These are phyloP conservation scores for Penicillium chermesinum DNA, from an alignment of 495 filamentous ascomycete species.

Conservation along the genomic window DNA sequence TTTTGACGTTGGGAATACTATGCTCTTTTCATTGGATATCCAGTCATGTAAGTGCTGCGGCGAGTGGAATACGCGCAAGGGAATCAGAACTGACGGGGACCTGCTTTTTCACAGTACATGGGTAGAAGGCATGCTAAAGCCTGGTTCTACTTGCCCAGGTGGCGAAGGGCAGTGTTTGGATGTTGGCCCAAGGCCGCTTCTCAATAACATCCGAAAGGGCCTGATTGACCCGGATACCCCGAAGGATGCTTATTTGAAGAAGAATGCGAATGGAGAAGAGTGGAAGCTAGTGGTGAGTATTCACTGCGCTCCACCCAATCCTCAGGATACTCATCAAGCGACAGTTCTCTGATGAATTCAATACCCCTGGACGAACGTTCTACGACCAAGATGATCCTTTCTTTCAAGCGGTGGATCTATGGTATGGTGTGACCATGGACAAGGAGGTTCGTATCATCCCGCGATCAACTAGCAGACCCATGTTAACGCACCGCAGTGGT, in stretches of 20 bases:
- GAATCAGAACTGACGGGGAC: constrained; percentile 10
- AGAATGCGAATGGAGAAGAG: constrained; percentile 51
- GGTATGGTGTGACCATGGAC: constrained; percentile 76
- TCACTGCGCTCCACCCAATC: background rate
- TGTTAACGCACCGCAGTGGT: constrained; percentile 51
- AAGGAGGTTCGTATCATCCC: constrained; percentile 46
- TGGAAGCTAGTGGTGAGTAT: constrained; percentile 59
- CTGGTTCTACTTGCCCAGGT: constrained; percentile 29
- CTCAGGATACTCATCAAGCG: background rate
- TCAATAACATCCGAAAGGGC: constrained; percentile 55
- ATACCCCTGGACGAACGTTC: constrained; percentile 63
- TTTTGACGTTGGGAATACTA: constrained; percentile 60
- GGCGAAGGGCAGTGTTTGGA: constrained; percentile 53
- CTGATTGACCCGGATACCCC: constrained; percentile 74
- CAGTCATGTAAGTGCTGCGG: constrained; percentile 54
- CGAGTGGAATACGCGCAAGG: background rate
- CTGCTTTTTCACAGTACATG: constrained; percentile 46
- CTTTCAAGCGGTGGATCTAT: constrained; percentile 66
- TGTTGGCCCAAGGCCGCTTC: constrained; percentile 48
- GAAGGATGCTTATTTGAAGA: constrained; percentile 51
- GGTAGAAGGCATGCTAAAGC: constrained; percentile 33
- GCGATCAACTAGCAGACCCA: background rate
- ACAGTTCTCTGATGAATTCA: constrained; percentile 78
- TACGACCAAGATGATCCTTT: constrained; percentile 71
- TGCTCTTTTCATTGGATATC: constrained; percentile 69